A percentile compares a stretch with the other conserved stretches of the same genome.
phyloP scores from a whole-genome alignment of 106 monocot species.

The Ottelia alismoides region DNA sequence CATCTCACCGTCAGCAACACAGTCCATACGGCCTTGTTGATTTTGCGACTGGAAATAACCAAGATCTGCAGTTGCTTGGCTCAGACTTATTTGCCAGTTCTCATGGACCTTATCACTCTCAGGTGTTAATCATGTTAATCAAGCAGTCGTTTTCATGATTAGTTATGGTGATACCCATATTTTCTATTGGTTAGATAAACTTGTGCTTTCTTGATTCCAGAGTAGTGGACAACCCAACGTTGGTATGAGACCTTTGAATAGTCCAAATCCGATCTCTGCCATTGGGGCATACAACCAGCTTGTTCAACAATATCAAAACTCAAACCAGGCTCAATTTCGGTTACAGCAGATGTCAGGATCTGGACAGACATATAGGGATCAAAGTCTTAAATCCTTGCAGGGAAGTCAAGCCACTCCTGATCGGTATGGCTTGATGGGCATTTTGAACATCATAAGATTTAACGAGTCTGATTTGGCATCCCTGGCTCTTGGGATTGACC shows the following conservation, averaged over 20 bases:
- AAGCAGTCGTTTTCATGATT: not conserved
- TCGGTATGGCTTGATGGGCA: constrained; percentile 59
- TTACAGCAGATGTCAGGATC: constrained; percentile 61
- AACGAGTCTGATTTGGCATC: constrained; percentile 67
- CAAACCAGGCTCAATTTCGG: constrained; percentile 54
- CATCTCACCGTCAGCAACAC: constrained; percentile 61
- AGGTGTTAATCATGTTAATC: constrained; percentile 18
- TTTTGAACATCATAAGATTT: constrained; percentile 64
- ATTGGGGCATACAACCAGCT: constrained; percentile 69
- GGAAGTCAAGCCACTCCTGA: constrained; percentile 38
- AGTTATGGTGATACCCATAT: no score
- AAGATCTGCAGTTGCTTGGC: constrained; percentile 45
- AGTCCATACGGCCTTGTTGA: constrained; percentile 21
- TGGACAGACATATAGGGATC: constrained; percentile 68
- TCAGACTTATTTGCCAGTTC: constrained; percentile 54
- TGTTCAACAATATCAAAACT: constrained; percentile 74
- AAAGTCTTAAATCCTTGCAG: constrained; percentile 42
- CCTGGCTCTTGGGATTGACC: constrained; percentile 83
- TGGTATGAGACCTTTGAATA: constrained; percentile 68
- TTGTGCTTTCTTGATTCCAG: constrained; percentile 25
- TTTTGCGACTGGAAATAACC: constrained; percentile 36
- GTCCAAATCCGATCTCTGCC: constrained; percentile 32
- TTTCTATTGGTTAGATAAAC: not conserved
- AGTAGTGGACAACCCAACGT: constrained; percentile 47
- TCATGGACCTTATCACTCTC: constrained; percentile 51